Conservation (phyloP, 2,329 filamentous ascomycete genomes). For the Diaporthe longicolla region DNA sequence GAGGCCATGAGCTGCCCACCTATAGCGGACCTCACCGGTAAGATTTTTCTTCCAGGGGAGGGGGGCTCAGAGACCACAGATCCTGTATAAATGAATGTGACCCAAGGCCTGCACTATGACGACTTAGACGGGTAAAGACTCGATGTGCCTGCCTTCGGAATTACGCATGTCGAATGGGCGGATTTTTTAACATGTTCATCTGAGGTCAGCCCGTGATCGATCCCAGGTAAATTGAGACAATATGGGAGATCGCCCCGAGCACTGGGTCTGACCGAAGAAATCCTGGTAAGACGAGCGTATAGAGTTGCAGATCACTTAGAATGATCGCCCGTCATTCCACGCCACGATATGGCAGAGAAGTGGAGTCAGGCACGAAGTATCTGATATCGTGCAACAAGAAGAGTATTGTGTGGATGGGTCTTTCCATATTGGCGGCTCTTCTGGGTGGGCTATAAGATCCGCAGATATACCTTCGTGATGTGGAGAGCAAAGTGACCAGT, state of each 20-base stretch:
- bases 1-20: background rate
- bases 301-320: slow-evolving; percentile 14
- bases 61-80: background rate
- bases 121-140: background rate
- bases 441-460: background rate
- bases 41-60: background rate
- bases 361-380: background rate
- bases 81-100: background rate
- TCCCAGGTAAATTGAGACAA: slow-evolving; percentile 16
- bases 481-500: background rate
- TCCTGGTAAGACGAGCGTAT: slow-evolving; percentile 16
- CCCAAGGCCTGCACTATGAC: background rate
- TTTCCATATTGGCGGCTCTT: background rate
- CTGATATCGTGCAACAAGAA: slow-evolving; percentile 16
- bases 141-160: background rate
- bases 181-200: slow-evolving; percentile 10
- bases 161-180: background rate
- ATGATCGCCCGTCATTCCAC: slow-evolving; percentile 18
- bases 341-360: background rate
- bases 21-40: background rate
- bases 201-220: slow-evolving; percentile 27
- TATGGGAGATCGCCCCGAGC: slow-evolving; percentile 27
- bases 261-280: background rate
- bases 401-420: slow-evolving; percentile 10
- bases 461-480: background rate